Base-by-base conservation (phyloP, 2,329 filamentous ascomycete genomes). In the Escovopsis sp. region DNA sequence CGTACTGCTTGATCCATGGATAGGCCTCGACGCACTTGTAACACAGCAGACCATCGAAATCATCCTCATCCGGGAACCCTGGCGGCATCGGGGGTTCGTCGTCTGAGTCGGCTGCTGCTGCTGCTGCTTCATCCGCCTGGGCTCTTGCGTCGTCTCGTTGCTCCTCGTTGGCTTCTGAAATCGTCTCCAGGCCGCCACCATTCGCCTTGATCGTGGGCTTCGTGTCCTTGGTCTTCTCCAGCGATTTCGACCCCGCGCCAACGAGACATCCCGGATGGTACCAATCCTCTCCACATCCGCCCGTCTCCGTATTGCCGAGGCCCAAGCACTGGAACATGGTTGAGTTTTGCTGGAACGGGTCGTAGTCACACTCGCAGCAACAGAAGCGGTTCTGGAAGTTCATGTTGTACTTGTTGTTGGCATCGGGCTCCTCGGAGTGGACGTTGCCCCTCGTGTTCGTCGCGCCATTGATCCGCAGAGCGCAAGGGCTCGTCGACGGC, bases 251-350 rank as follows among this genome's bases (percentile, higher is more conserved):
- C 1, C 81, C 78, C 51, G 93, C 65, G 6, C 88, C 88, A 39
- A 94, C 77, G 7, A 96, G 66, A 57, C 89, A 96, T 48, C 91
- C 87, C 0, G 89, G 86, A 64, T 96, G 89, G 72, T 86, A 96
- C 89, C 89, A 96, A 57, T 96, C 89, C 64, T 96, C 89, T 11
- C 89, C 89, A 61, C 89, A 96, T 4, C 88, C 89, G 12, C 88
- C 88, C 1, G 81, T 80, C 50, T 89, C 82, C 11, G 75, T 70
- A 0, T 77, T 82, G 1, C 86, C 87, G 1, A 96, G 67, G 0
- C 89, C 89, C 3, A 96, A 61, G 57, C 91, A 98, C 60, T 98
- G 91, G 53, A 93, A 98, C 91, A 98, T 98, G 34, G 88, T 96
- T 0, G 89, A 89, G 53, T 89, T 93, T 59, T 98, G 87, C 57